Conservation (phyloP, 176 grass and related monocot species). For the Musa troglodytarum region DNA sequence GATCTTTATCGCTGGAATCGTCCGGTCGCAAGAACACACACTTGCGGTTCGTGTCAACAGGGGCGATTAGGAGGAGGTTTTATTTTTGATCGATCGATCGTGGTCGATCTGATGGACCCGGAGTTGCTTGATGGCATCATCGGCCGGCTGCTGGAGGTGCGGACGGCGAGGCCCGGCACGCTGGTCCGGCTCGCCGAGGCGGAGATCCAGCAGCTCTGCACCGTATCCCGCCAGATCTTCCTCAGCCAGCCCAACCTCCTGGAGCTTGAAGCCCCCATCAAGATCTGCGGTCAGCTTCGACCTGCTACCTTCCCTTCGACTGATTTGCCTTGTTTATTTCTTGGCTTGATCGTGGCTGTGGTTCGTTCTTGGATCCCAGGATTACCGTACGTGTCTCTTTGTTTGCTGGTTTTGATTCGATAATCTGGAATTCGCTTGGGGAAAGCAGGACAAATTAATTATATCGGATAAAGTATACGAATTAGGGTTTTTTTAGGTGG, state of each 20-base stretch:
- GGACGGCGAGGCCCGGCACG: conserved; percentile 54
- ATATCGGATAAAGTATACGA: not conserved
- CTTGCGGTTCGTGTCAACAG: not conserved
- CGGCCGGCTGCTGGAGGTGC: conserved; percentile 65
- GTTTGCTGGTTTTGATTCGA: not conserved
- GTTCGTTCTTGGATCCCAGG: conserved; percentile 27
- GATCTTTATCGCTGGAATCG: too few species aligned
- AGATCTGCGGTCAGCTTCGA: conserved; percentile 63
- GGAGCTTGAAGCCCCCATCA: conserved; percentile 89
- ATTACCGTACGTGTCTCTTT: not conserved
- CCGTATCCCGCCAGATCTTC: conserved; percentile 71
- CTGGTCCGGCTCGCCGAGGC: conserved; percentile 79
- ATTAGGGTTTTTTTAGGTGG: not conserved
- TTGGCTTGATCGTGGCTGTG: not conserved
- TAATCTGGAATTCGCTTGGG: not conserved
- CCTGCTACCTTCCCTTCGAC: not conserved
- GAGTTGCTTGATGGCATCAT: conserved; percentile 76
- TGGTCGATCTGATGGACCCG: conserved; percentile 35
- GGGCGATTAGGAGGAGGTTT: not conserved
- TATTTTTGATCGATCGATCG: not conserved
- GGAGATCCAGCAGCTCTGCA: conserved; percentile 85
- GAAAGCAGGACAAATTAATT: not conserved
- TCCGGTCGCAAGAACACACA: too few species aligned
- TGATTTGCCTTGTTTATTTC: not conserved
- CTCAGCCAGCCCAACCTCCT: conserved; percentile 78